These are phyloP conservation scores for Fomitopsis betulina DNA, from an alignment of 1,284 basidiomycete genomes.

Conservation along the genomic window DNA sequence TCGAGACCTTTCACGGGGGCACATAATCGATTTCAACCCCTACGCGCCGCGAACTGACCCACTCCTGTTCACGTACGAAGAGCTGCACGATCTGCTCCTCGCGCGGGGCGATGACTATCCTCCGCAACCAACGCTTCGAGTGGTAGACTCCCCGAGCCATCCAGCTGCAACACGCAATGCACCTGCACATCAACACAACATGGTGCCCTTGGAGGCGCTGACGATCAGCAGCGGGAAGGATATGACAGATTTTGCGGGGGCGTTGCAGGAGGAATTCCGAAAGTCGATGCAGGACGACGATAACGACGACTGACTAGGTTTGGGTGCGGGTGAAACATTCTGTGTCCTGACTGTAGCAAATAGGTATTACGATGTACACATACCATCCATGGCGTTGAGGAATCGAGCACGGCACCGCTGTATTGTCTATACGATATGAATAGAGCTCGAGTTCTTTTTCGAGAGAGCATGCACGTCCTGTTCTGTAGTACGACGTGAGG, in stretches of 20 bases:
- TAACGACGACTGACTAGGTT: neutral
- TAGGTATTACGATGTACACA: neutral
- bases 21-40: conserved; percentile 90
- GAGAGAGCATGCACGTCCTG: conserved; percentile 74
- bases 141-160: conserved; percentile 72
- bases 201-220: conserved; percentile 88
- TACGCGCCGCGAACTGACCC: conserved; percentile 84
- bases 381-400: neutral
- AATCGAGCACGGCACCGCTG: neutral
- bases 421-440: conserved; percentile 35
- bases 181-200: conserved; percentile 82
- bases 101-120: conserved; percentile 5
- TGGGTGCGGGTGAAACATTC: neutral
- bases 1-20: conserved; percentile 67
- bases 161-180: conserved; percentile 61
- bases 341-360: neutral
- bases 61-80: conserved; percentile 81
- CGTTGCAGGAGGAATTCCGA: conserved; percentile 59
- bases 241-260: conserved; percentile 67
- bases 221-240: conserved; percentile 70
- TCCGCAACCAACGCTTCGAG: conserved; percentile 47
- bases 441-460: conserved; percentile 60
- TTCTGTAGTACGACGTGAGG: conserved; percentile 39
- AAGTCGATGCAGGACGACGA: conserved; percentile 30
- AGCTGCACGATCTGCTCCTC: conserved; percentile 49